These are phyloP conservation scores for Plasmodium vinckei DNA, from an alignment of 169 alveolate genomes.

Conservation along the genomic window DNA sequence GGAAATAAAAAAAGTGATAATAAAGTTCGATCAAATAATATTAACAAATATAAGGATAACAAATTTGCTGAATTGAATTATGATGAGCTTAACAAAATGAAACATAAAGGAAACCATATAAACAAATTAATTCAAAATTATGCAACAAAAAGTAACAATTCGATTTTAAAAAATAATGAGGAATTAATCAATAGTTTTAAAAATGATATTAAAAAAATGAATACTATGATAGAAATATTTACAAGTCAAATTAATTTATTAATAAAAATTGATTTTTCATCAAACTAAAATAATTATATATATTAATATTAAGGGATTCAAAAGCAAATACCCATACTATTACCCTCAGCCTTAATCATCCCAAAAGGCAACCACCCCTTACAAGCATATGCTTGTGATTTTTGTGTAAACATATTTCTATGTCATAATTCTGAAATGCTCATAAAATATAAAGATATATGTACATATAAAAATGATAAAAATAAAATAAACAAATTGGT, in stretches of 20 bases:
- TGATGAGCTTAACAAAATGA: slow-evolving; percentile 17
- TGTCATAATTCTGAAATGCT: no score
- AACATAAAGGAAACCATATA: slow-evolving; percentile 12
- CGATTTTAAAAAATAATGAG: background rate
- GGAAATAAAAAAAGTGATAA: background rate
- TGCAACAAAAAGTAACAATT: slow-evolving; percentile 18
- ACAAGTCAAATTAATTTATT: slow-evolving; percentile 52
- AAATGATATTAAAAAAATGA: slow-evolving; percentile 15
- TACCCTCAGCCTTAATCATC: no score
- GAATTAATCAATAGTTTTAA: slow-evolving; percentile 12
- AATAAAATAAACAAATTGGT: no score
- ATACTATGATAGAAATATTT: slow-evolving; percentile 23
- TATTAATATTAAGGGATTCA: no score
- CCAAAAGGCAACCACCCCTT: no score
- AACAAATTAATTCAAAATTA: slow-evolving; percentile 27
- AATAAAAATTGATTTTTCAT: slow-evolving; percentile 20
- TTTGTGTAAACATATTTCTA: no score
- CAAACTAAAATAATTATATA: background rate
- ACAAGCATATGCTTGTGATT: no score
- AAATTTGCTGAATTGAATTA: background rate
- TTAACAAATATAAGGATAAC: background rate
- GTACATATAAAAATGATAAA: no score
- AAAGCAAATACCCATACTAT: no score
- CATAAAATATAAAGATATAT: no score
- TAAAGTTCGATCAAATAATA: no score